Evolutionary conservation across 805 yeast genomes (phyloP), one percentile per base, ranked within the genome.

Genomic region (Candida dendrica): DNA sequence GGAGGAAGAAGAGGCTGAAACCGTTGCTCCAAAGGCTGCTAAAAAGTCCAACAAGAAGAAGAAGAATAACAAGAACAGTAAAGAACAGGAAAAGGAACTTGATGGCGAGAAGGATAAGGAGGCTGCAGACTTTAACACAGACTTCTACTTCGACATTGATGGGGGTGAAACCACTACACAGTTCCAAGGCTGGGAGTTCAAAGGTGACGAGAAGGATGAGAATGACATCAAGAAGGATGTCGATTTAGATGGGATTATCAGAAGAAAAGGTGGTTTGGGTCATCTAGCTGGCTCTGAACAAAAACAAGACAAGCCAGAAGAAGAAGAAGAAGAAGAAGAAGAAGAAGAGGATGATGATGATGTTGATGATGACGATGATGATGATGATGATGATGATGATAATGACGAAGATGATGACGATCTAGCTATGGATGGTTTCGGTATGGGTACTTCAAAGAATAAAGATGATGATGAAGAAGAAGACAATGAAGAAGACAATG

Each of bases 171-270:
- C 65, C 15, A 64, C 58, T 35, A 47, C 69, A 3, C 65, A 65
- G 3, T 79, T 81, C 41, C 78, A 75, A 43, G 96, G 95, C 4
- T 89, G 97, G 96, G 88, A 88, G 51, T 87, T 89, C 56, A 75
- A 72, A 34, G 77, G 76, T 42, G 77, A 74, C 32, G 67, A 53
- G 18, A 40, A 43, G 10, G 41, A 46, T 31, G 41, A 46, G 30
- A 53, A 49, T 33, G 52, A 49, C 4, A 47, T 47, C 8, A 70
- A 57, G 42, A 76, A 74, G 47, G 86, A 81, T 46, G 95, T 88
- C 8, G 96, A 91, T 67, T 71, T 91, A 47, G 96, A 91, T 54
- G 79, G 80, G 13, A 91, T 91, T 41, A 84, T 91, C 51, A 79
- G 82, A 65, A 75, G 90, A 61, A 90, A 86, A 53, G 95, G 96